Evolutionary conservation across 73 alveolate species (phyloP), one percentile per base, ranked within the genome.

Genomic region (Paramecium tetraurelia): DNA sequence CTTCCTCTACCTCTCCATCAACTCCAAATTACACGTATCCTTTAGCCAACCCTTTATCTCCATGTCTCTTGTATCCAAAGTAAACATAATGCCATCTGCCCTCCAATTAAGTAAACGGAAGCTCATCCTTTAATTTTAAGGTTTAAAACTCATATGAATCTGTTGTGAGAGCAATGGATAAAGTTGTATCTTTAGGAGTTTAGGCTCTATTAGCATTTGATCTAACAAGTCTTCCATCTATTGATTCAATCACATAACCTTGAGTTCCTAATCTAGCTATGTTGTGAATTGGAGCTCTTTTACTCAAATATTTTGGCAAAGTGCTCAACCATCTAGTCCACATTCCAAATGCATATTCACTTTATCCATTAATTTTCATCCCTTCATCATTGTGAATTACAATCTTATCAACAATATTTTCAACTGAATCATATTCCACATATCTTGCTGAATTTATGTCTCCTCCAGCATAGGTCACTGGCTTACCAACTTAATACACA

Each of bases 291-390:
- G 70, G 70, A 18, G 90, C 70, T 24, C 90, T 80, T 48, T 46
- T 80, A 31, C 21, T 46, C 27, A 80, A 80, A 46, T 80, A 80
- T 44, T 80, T 80, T 4, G 90, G 75, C 14, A 41, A 46, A 20
- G 90, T 80, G 7, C 90, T 80, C 14, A 80, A 31, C 90, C 90
- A 80, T 80, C 90, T 80, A n/a, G 90, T 80, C 90, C 90, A 80
- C 31, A 80, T 20, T 20, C 90, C 90, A 80, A 80, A 80, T 8
- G 76, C 46, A 80, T 80, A 80, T 48, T 80, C 90, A 43, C 63
- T 31, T 24, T 80, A 46, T 41, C 90, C 90, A 80, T 80, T 80
- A 4, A 80, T 22, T 24, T 27, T 80, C 57, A 80, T 41, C 0
- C 57, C 57, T 27, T 80, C 72, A 35, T 80, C 90, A 44, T 80